These are phyloP conservation scores for Paecilomyces formosus DNA, from an alignment of 2,329 filamentous ascomycete species.

Conservation along the genomic window DNA sequence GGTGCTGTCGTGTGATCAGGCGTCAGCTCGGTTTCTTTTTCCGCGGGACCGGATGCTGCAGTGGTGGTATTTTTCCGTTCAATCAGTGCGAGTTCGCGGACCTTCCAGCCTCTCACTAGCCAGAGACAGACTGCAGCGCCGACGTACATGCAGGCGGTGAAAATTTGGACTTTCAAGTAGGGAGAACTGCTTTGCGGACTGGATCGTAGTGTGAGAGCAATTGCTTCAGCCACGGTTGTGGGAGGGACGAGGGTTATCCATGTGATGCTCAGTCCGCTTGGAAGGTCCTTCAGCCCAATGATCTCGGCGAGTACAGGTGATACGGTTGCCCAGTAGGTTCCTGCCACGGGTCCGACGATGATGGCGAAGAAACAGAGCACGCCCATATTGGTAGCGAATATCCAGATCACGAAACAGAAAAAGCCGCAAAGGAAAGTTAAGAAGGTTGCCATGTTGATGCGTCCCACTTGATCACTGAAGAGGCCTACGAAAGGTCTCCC, in stretches of 20 bases:
- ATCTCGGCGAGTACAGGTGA: slow-evolving; percentile 55
- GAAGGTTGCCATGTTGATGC: slow-evolving; percentile 54
- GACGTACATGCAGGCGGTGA: slow-evolving; percentile 56
- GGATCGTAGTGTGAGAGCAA: slow-evolving; percentile 52
- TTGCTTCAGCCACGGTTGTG: slow-evolving; percentile 44
- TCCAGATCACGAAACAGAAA: slow-evolving; percentile 56
- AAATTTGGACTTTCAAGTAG: slow-evolving; percentile 42
- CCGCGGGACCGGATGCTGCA: slow-evolving; percentile 1
- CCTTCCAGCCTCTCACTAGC: slow-evolving; percentile 34
- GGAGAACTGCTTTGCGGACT: slow-evolving; percentile 15
- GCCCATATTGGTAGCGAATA: slow-evolving; percentile 50
- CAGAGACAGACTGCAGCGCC: slow-evolving; percentile 44
- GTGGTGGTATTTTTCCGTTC: slow-evolving; percentile 7
- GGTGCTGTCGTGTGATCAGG: slow-evolving; percentile 1
- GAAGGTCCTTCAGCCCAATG: slow-evolving; percentile 51
- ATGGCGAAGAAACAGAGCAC: slow-evolving; percentile 31
- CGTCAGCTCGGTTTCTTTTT: slow-evolving; percentile 8
- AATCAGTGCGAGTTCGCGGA: slow-evolving; percentile 21
- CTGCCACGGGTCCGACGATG: slow-evolving; percentile 37
- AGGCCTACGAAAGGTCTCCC: slow-evolving; percentile 55
- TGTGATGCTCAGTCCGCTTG: slow-evolving; percentile 50
- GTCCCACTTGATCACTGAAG: slow-evolving; percentile 53
- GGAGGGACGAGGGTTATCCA: slow-evolving; percentile 53
- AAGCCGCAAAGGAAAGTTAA: slow-evolving; percentile 51
- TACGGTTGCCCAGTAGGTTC: slow-evolving; percentile 53